A percentile compares a stretch with the other conserved stretches of the same genome.
Conservation (phyloP, 768 basidiomycete species). For the Lactifluus hygrophoroides region DNA sequence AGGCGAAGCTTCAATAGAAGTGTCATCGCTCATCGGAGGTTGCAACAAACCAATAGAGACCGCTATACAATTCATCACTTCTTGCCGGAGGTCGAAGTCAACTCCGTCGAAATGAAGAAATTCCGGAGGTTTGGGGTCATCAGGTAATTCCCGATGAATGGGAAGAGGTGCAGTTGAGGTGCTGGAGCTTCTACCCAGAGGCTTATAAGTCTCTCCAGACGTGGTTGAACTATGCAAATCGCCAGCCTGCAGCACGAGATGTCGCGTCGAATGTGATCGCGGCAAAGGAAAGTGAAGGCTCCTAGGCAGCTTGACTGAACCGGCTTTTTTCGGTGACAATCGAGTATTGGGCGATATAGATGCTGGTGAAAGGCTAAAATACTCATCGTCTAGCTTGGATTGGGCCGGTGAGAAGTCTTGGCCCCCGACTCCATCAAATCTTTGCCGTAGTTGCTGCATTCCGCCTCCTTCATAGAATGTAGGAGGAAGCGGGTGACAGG, state of each 20-base stretch:
- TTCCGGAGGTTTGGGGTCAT: conserved; percentile 5
- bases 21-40: conserved; percentile 63
- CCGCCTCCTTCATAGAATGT: conserved; percentile 92
- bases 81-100: conserved; percentile 91
- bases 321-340: conserved; percentile 25
- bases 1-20: conserved; percentile 61
- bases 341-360: conserved; percentile 19
- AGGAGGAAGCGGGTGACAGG: conserved; percentile 86
- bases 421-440: conserved; percentile 56
- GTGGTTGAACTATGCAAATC: conserved; percentile 60
- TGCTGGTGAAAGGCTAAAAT: conserved; percentile 35
- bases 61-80: conserved; percentile 96
- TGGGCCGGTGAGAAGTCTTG: conserved; percentile 26
- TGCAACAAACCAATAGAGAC: conserved; percentile 94
- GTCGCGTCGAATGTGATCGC: conserved; percentile 36
- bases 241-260: conserved; percentile 67
- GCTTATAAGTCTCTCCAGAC: conserved; percentile 35
- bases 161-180: conserved; percentile 11
- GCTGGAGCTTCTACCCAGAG: conserved; percentile 19
- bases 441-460: conserved; percentile 77
- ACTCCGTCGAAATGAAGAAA: conserved; percentile 36
- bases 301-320: conserved; percentile 16
- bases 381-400: conserved; percentile 47
- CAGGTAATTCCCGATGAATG: conserved; percentile 13
- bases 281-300: conserved; percentile 17